These are phyloP conservation scores for Intubia oerlemansii DNA, from an alignment of 2,329 filamentous ascomycete species.

Conservation along the genomic window DNA sequence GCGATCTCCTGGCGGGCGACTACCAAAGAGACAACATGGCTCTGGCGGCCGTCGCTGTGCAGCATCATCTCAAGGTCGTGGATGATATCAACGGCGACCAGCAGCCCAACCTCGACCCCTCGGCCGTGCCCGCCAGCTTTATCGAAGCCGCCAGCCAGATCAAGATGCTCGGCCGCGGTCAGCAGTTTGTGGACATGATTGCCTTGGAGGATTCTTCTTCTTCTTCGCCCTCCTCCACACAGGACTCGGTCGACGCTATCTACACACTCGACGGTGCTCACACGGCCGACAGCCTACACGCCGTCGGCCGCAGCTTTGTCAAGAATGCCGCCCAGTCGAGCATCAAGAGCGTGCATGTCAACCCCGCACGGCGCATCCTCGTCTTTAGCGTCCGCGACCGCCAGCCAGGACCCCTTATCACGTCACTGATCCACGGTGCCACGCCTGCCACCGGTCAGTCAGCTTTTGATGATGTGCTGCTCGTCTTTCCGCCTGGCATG, in stretches of 20 bases:
- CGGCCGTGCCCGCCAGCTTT: constrained; percentile 1
- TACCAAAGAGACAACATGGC: constrained; percentile 40
- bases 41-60: constrained; percentile 15
- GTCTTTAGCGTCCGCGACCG: constrained; percentile 77
- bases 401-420: constrained; percentile 28
- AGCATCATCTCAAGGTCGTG: constrained; percentile 7
- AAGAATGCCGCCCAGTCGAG: neutral
- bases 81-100: neutral
- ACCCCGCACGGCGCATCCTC: constrained; percentile 25
- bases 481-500: constrained; percentile 8
- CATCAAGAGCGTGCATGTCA: too few relatives aligned
- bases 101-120: constrained; percentile 18
- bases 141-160: constrained; percentile 51
- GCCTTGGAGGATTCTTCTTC: too few relatives aligned
- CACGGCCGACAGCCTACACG: constrained; percentile 70
- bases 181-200: too few relatives aligned
- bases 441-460: too few relatives aligned
- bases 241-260: too few relatives aligned
- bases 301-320: constrained; percentile 63
- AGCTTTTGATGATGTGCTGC: constrained; percentile 7
- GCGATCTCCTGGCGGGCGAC: constrained; percentile 6
- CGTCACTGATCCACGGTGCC: too few relatives aligned
- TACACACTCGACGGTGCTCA: constrained; percentile 94
- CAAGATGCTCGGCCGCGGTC: constrained; percentile 62
- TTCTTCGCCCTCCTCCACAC: too few relatives aligned